A percentile compares a stretch with the other conserved stretches of the same genome.
Evolutionary conservation across 345 rosid genomes (phyloP).

Genomic region (Gossypium anomalum): DNA sequence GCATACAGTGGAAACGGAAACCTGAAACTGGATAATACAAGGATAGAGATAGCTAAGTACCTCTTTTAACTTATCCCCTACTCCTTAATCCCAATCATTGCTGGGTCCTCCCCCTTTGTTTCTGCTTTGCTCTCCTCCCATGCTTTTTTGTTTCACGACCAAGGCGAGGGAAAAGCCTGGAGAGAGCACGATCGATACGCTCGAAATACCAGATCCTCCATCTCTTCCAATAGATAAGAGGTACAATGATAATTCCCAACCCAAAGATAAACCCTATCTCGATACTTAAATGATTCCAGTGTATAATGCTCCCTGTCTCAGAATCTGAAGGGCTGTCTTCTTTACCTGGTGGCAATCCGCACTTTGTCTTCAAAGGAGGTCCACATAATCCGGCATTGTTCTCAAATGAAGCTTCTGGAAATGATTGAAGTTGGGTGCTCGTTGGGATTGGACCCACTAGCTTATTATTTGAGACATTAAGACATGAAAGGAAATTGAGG

Average conservation of each 20-base stretch:
- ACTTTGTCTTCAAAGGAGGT: too few species aligned
- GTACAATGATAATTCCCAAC: background rate
- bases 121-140: background rate
- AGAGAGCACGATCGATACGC: background rate
- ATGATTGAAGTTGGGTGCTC: too few species aligned
- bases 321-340: too few species aligned
- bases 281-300: too few species aligned
- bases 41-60: background rate
- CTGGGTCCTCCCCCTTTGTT: background rate
- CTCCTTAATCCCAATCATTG: background rate
- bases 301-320: too few species aligned
- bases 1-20: too few species aligned
- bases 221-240: background rate
- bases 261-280: background rate
- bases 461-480: too few species aligned
- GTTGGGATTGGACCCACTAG: too few species aligned
- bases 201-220: constrained; percentile 9
- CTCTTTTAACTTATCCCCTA: background rate
- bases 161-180: background rate
- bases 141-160: background rate
- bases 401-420: too few species aligned
- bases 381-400: too few species aligned
- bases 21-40: background rate
- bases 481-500: too few species aligned
- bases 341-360: too few species aligned